Percentiles rank a stretch among this genome's conserved stretches.
These are phyloP conservation scores for Alnus glutinosa DNA, from an alignment of 306 rosid species.

Conservation along the genomic window DNA sequence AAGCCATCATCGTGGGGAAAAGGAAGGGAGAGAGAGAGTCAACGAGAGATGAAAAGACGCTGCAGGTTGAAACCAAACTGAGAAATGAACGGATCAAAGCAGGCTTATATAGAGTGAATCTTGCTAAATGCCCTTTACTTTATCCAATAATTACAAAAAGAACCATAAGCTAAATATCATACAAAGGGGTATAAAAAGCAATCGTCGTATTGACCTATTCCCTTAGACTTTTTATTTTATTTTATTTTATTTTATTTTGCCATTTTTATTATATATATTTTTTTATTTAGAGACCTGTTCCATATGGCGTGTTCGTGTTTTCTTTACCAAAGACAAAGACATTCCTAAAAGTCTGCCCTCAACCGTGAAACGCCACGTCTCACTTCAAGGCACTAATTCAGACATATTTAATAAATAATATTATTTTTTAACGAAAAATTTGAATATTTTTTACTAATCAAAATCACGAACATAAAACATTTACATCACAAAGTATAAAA, in stretches of 20 bases:
- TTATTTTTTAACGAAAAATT: too few relatives aligned
- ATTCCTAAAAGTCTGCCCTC: conserved; percentile 21
- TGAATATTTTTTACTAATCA: too few relatives aligned
- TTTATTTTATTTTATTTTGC: too few relatives aligned
- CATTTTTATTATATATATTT: too few relatives aligned
- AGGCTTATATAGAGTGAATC: neutral
- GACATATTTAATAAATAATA: too few relatives aligned
- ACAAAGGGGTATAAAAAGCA: neutral
- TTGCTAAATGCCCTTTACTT: neutral
- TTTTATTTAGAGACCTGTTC: too few relatives aligned
- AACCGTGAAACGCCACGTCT: neutral
- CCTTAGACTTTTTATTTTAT: too few relatives aligned
- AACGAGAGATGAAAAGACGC: neutral
- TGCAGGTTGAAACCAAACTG: neutral
- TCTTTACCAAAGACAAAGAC: neutral
- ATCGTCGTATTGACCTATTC: conserved; percentile 16
- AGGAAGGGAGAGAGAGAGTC: conserved; percentile 1
- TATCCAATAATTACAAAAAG: neutral
- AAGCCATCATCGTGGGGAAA: conserved; percentile 48
- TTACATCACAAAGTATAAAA: too few relatives aligned
- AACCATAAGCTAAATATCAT: neutral
- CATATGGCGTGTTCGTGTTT: neutral
- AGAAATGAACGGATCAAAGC: neutral
- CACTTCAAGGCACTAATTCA: too few relatives aligned
- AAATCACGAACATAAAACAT: too few relatives aligned